These are phyloP conservation scores for Eucalyptus tenuipes DNA, from an alignment of 345 rosid species.

Conservation along the genomic window DNA sequence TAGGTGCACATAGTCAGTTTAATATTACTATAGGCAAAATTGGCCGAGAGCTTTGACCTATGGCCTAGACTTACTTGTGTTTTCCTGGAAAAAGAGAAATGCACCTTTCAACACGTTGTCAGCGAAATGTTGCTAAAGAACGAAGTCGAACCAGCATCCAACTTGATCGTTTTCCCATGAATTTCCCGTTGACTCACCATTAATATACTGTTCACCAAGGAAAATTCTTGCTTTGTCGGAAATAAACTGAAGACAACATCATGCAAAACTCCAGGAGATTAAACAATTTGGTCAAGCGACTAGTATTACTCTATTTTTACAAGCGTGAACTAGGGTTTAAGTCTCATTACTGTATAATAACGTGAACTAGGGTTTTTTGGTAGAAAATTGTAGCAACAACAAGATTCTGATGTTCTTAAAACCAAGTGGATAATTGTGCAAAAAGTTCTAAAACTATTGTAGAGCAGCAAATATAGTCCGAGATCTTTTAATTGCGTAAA, in stretches of 20 bases:
- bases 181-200: fast-evolving
- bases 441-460: too few species aligned
- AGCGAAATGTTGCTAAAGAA: neutral
- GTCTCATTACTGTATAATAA: neutral
- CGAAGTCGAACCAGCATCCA: neutral
- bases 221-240: neutral
- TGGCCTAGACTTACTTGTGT: neutral
- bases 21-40: neutral
- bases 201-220: neutral
- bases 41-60: neutral
- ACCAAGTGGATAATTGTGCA: too few species aligned
- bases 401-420: too few species aligned
- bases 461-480: fast-evolving
- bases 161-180: neutral
- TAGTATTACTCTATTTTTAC: neutral
- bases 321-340: neutral
- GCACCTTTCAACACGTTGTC: neutral
- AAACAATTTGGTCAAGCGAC: neutral
- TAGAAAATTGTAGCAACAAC: neutral
- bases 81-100: neutral
- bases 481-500: too few species aligned
- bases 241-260: neutral
- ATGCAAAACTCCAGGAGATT: neutral
- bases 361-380: neutral
- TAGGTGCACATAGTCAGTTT: neutral